Evolutionary conservation across 1,284 basidiomycete genomes (phyloP), one percentile per base, ranked within the genome.

Genomic region (Cronartium quercuum): DNA sequence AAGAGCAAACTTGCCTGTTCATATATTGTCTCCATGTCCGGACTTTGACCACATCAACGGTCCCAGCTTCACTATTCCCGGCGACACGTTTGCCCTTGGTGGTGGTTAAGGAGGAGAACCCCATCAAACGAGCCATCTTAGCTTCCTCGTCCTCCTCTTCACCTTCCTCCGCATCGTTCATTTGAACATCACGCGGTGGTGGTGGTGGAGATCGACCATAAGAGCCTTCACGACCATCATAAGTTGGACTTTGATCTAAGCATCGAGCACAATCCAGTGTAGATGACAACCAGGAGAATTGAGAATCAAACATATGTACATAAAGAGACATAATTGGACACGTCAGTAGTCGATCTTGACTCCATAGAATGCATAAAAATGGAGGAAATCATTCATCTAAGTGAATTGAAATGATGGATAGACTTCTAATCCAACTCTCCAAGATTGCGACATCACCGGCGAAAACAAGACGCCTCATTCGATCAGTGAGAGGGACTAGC

Each of bases 1-100:
- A 38, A 57, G 13, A 18, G 15, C 10, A 15, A 38, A 57, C 61
- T 55, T 58, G 57, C 70, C 70, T 65, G 21, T 73, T 73, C 70
- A 73, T 73, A 38, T 73, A 73, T 60, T 73, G 70, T 29, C 70
- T 65, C 70, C 70, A 73, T 29, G 70, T 73, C 35, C 70, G 57
- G 9, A 73, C 70, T 66, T 73, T 73, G n/a, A 66, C 63, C 15
- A 73, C 70, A 57, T 73, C 70, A 21, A 73, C 70, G 12, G 70
- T 73, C 1, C 70, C 70, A 44, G 70, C 70, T 61, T 73, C 70
- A 66, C 40, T 66, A 35, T 73, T 73, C 13, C 70, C 70, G 29
- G 61, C 13, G 9, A 73, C 70, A 42, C 60, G 70, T 29, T 66
- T 73, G 29, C 70, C 70, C 24, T 73, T 73, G 7, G 70, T 73